phyloP scores from a whole-genome alignment of 2,329 filamentous ascomycete genomes.

The Saccharata proteae region DNA sequence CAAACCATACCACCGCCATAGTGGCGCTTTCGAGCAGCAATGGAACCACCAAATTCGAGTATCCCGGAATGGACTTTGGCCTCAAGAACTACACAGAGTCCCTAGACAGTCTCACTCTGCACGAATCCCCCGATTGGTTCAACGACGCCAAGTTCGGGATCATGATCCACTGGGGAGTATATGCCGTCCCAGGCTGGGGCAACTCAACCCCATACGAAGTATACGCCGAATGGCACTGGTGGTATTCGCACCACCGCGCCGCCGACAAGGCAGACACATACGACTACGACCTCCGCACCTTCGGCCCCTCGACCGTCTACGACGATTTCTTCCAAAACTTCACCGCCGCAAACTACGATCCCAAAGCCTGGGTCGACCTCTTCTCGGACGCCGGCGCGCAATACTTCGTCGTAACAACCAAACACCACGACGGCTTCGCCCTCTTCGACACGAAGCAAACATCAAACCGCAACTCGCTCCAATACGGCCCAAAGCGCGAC shows the following conservation, averaged over 20 bases:
- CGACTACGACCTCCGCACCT: conserved; percentile 38
- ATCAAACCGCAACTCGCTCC: conserved; percentile 29
- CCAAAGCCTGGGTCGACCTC: conserved; percentile 43
- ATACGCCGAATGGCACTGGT: conserved; percentile 30
- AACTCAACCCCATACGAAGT: conserved; percentile 26
- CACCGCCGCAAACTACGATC: conserved; percentile 37
- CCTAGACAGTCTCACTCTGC: conserved; percentile 24
- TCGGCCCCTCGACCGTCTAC: conserved; percentile 40
- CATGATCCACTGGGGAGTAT: conserved; percentile 49
- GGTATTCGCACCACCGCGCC: conserved; percentile 33
- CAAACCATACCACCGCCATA: conserved; percentile 16
- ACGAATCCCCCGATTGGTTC: conserved; percentile 42
- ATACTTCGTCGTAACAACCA: conserved; percentile 33
- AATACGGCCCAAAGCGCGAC: conserved; percentile 28
- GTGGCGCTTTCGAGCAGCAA: conserved; percentile 18
- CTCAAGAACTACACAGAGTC: conserved; percentile 9
- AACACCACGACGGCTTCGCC: conserved; percentile 37
- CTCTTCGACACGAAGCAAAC: conserved; percentile 31
- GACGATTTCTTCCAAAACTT: conserved; percentile 46
- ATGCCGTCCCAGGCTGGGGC: conserved; percentile 46
- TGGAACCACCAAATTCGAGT: conserved; percentile 2
- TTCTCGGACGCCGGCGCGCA: conserved; percentile 40
- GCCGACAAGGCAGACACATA: conserved; percentile 33
- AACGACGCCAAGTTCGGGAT: conserved; percentile 46
- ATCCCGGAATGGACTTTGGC: conserved; percentile 6